phyloP scores from a whole-genome alignment of 352 stramenopile genomes.

The Globisporangium spiculum region DNA sequence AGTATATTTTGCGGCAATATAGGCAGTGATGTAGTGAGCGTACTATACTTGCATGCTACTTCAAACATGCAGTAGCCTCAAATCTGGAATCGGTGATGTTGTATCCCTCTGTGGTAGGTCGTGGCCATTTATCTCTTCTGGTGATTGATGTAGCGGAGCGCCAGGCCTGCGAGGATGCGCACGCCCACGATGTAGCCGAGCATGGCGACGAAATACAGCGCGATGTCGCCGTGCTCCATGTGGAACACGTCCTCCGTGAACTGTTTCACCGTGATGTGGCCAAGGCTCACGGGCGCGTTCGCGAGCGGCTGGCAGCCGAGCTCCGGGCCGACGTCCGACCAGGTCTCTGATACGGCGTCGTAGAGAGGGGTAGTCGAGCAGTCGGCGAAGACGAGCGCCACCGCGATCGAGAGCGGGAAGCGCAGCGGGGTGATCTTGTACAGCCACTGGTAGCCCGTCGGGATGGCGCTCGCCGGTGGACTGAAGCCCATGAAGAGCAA shows the following conservation, averaged over 20 bases:
- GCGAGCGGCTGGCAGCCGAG: slow-evolving; percentile 21
- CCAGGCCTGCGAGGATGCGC: slow-evolving; percentile 17
- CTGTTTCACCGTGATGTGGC: slow-evolving; percentile 20
- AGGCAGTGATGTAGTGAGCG: too few relatives aligned
- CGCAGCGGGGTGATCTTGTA: slow-evolving; percentile 19
- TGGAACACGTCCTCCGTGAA: slow-evolving; percentile 15
- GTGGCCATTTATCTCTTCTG: slow-evolving; percentile 12
- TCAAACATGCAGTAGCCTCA: too few relatives aligned
- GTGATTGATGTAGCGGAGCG: slow-evolving; percentile 24
- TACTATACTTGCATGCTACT: too few relatives aligned
- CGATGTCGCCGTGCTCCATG: slow-evolving; percentile 21
- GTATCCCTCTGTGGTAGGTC: too few relatives aligned
- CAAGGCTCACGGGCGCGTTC: slow-evolving; percentile 12
- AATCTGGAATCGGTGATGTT: too few relatives aligned
- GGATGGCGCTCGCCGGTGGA: not conserved
- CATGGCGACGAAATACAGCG: slow-evolving; percentile 17
- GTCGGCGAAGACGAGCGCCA: slow-evolving; percentile 15
- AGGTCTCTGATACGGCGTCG: slow-evolving; percentile 8
- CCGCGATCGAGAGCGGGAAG: slow-evolving; percentile 18
- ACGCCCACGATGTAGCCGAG: slow-evolving; percentile 22
- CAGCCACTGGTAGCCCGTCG: slow-evolving; percentile 1
- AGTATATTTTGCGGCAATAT: too few relatives aligned
- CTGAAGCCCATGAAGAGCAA: too few relatives aligned
- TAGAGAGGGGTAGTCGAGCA: slow-evolving; percentile 12
- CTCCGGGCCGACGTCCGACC: slow-evolving; percentile 5